These are phyloP conservation scores for Diplotaxis tenuifolia DNA, from an alignment of 345 rosid genomes.

Conservation along the genomic window DNA sequence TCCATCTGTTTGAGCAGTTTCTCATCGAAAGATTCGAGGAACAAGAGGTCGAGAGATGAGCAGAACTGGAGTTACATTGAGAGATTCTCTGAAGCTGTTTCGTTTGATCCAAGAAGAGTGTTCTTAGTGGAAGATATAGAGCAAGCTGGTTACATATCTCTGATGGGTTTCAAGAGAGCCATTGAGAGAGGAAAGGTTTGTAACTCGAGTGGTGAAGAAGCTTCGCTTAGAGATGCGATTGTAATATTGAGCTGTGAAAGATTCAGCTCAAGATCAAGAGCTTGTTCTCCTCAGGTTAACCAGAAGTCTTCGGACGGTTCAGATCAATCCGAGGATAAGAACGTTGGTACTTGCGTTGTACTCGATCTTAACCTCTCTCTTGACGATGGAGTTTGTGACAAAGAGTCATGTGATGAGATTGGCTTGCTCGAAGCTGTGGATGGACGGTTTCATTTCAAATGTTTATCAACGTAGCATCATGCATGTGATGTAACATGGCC, in stretches of 20 bases:
- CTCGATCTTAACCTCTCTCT: conserved; percentile 79
- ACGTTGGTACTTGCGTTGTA: conserved; percentile 41
- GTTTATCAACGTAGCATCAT: conserved; percentile 24
- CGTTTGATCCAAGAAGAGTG: conserved; percentile 66
- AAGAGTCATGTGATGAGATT: conserved; percentile 54
- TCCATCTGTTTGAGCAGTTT: conserved; percentile 58
- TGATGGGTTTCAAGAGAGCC: conserved; percentile 66
- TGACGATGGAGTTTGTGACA: conserved; percentile 45
- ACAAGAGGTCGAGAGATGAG: conserved; percentile 65
- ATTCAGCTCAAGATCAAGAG: conserved; percentile 74
- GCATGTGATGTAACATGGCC: conserved; percentile 16
- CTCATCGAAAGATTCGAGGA: conserved; percentile 58
- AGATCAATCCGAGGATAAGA: conserved; percentile 34
- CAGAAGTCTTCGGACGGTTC: conserved; percentile 40
- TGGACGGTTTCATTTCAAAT: conserved; percentile 52
- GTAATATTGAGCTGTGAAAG: conserved; percentile 77
- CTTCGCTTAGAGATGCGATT: conserved; percentile 57
- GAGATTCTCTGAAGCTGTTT: conserved; percentile 61
- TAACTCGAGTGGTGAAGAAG: conserved; percentile 48
- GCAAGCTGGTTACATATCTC: conserved; percentile 64
- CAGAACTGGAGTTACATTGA: conserved; percentile 57
- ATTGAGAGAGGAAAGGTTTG: conserved; percentile 61
- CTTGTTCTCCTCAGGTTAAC: conserved; percentile 50
- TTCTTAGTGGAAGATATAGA: conserved; percentile 76
- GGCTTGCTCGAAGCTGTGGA: conserved; percentile 77